These are phyloP conservation scores for Pseudevernia furfuracea DNA, from an alignment of 495 filamentous ascomycete genomes.

Conservation along the genomic window DNA sequence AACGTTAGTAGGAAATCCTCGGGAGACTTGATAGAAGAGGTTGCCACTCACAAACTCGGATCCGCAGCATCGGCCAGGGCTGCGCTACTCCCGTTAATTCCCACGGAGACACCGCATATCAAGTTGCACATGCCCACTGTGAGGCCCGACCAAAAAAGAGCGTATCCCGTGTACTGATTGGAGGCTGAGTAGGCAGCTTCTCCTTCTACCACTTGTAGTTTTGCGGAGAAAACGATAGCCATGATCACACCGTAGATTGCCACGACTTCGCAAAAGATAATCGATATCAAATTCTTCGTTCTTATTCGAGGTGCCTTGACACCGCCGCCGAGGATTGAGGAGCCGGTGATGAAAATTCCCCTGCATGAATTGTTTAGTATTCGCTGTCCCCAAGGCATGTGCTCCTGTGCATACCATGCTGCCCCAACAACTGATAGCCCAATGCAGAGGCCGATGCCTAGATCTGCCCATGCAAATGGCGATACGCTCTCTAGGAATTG, in stretches of 20 bases:
- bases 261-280: constrained; percentile 99
- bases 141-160: constrained; percentile 90
- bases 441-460: constrained; percentile 92
- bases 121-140: constrained; percentile 93
- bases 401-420: constrained; percentile 67
- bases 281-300: constrained; percentile 98
- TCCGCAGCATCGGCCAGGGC: constrained; percentile 95
- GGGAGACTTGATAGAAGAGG: background rate
- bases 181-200: constrained; percentile 52
- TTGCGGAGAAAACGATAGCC: constrained; percentile 93
- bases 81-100: constrained; percentile 95
- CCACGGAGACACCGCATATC: constrained; percentile 92
- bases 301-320: constrained; percentile 93
- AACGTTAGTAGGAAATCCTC: constrained; percentile 21
- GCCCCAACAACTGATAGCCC: constrained; percentile 92
- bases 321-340: constrained; percentile 95
- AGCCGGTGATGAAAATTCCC: constrained; percentile 98
- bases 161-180: constrained; percentile 88
- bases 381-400: background rate
- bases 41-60: constrained; percentile 65
- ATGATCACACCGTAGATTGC: constrained; percentile 99
- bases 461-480: constrained; percentile 83
- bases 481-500: constrained; percentile 90
- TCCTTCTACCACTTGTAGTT: constrained; percentile 52
- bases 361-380: constrained; percentile 38